Base-by-base conservation (phyloP, 768 basidiomycete genomes). In the Leucogyrophana mollusca region DNA sequence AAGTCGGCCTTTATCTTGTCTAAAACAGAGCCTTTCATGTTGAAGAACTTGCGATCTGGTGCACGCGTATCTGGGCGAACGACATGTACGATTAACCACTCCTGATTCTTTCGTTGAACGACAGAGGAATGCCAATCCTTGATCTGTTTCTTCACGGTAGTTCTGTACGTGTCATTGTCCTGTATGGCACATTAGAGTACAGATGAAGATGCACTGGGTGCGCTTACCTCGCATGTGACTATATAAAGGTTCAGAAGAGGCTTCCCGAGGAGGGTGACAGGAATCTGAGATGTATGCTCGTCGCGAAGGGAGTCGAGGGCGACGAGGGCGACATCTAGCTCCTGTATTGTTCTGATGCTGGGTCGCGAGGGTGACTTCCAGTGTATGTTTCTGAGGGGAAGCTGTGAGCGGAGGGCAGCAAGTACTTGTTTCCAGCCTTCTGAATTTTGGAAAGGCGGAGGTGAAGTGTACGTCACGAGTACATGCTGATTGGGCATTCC, bases 1-100 rank as follows among this genome's bases (percentile, higher is more conserved):
- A 97, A 96, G 68, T 98, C 96, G 1, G 87, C 80, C 65, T 79
- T 87, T 39, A 99, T 77, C 67, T 92, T 94, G 64, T 95, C 94
- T 44, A 95, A 63, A 9, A 98, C 85, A 16, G 82, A 85, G 44
- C 85, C 80, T 67, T 86, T 94, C 60, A 90, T 79, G 66, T 87
- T 88, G 68, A 89, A 96, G 65, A 90, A 79, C 55, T 81, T 83
- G 11, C 79, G 80, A 34, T 78, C 71, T 11, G 72, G 69, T 9
- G 74, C 68, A 56, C 80, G 79, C 14, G 76, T 66, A 59, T 91
- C 87, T 11, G 87, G 83, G 34, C 83, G 78, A 37, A 91, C 80
- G 39, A 97, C 79, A 54, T 96, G 87, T 6, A 95, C 73, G 50
- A 98, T 87, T 45, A 97, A 70, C 89, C 94, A 96, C 68, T 96